Base-by-base conservation (phyloP, 768 basidiomycete genomes). In the Rhizopogon vesiculosus region DNA sequence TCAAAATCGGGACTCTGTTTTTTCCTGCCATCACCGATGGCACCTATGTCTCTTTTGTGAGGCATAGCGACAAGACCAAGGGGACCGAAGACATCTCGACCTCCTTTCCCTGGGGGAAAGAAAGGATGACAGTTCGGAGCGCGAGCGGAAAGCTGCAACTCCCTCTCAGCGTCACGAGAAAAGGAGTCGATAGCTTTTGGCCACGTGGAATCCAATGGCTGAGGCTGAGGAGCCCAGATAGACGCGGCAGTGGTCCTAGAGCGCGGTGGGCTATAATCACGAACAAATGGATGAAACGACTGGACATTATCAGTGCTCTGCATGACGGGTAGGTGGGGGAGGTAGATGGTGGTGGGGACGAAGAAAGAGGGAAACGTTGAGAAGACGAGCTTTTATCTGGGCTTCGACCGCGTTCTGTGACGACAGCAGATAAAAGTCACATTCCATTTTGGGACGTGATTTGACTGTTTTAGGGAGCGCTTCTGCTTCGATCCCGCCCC, bases 161-260 rank as follows among this genome's bases (percentile, higher is more conserved):
- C 69, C 42, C 64, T 73, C 64, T 82, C 82, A 8, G 75, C 73
- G 22, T 75, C 76, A 38, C 80, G 78, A 52, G 79, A 78, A 62
- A 85, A 85, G 4, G 85, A 72, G 56, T 86, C 85, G 38, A 87
- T 71, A 39, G 85, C 74, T 57, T 76, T 77, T 19, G 88, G 86
- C 89, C 89, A 92, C 12, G 82, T 78, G 5, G 75, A 65, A 18
- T 85, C 85, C 15, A 80, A 78, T 5, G 81, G 80, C 67, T 86
- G 87, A 3, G 88, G 86, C 65, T 86, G 87, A 7, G 89, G 89
- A 1, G 90, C 90, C 89, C 89, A 92, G 59, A 92, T 91, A 50
- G 88, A 89, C 13, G 77, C 77, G 35, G 72, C 70, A 0, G 66
- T 68, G 25, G 79, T 74, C 61, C 75, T 76, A 50, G 69, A 71